These are phyloP conservation scores for Curvularia spicifera DNA, from an alignment of 2,329 filamentous ascomycete genomes.

Conservation along the genomic window DNA sequence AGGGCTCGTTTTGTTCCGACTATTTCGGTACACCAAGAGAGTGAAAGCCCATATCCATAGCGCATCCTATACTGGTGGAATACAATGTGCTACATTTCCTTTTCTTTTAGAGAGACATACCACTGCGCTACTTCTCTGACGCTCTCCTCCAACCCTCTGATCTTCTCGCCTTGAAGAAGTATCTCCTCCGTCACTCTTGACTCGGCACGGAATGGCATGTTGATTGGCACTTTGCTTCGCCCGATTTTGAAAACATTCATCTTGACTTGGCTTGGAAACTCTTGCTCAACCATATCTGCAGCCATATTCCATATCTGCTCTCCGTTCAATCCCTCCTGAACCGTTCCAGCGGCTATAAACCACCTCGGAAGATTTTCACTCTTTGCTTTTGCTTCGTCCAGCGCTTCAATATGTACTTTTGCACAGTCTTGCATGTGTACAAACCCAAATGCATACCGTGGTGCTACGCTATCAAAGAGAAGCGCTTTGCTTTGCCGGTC, in stretches of 20 bases:
- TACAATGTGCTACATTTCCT: neutral
- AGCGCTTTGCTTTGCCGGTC: constrained; percentile 44
- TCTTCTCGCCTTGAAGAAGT: constrained; percentile 28
- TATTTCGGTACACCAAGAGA: too few species aligned
- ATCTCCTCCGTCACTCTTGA: constrained; percentile 34
- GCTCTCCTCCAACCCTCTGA: constrained; percentile 33
- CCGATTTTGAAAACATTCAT: constrained; percentile 33
- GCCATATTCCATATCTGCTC: constrained; percentile 32
- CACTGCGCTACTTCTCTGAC: constrained; percentile 38
- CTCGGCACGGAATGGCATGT: constrained; percentile 44
- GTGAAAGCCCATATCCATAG: neutral
- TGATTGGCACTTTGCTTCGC: constrained; percentile 32
- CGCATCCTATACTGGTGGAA: neutral
- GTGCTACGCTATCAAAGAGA: constrained; percentile 39
- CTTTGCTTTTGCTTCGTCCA: constrained; percentile 28
- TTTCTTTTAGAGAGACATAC: constrained; percentile 29
- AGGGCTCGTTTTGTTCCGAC: too few species aligned
- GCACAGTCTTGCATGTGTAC: constrained; percentile 44
- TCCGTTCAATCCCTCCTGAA: constrained; percentile 27
- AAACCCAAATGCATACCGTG: constrained; percentile 46
- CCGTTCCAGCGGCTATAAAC: constrained; percentile 38
- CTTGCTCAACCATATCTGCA: constrained; percentile 28
- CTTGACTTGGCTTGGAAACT: constrained; percentile 27
- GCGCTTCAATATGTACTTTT: constrained; percentile 39
- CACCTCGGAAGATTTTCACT: constrained; percentile 33